Base-by-base conservation (phyloP, 108 stramenopile genomes). In the Nannochloropsis gaditana region DNA sequence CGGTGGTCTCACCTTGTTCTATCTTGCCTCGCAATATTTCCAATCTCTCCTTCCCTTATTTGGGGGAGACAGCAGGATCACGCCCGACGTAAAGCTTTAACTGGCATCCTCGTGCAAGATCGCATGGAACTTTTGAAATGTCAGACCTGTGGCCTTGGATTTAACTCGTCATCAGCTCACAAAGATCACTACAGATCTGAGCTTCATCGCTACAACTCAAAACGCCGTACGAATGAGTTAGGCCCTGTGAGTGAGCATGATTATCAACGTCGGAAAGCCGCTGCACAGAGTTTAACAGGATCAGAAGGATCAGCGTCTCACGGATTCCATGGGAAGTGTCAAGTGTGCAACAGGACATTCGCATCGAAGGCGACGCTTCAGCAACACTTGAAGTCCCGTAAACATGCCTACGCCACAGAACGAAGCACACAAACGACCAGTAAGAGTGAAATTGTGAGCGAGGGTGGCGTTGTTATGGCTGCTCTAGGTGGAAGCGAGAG, bases 231-330 rank as follows among this genome's bases (percentile, higher is more conserved):
- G 2, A 73, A 73, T n/a, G 59, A 73, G 19, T 0, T 73, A n/a
- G 59, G 59, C 19, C 59, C 59, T 73, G 59, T 73, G 1, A 73
- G 59, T 73, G 59, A 73, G n/a, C 15, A 15, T 73, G 59, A 73
- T n/a, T 73, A 73, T 73, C 59, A 73, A 73, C 59, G 59, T n/a
- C 59, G 59, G 19, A 73, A 73, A 73, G 59, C 59, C 59, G 59
- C 59, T n/a, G 59, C 59, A 15, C 59, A 73, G 59, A 73, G 59
- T n/a, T 73, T 73, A n/a, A n/a, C 2, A 2, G 59, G 59, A n/a
- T n/a, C n/a, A n/a, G n/a, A n/a, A 15, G n/a, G 2, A 73, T 73
- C 59, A n/a, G n/a, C 59, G 15, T n/a, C 59, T n/a, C 19, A 73
- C 19, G 59, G 19, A 4, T 73, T 73, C n/a, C 59, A 73, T 8